phyloP scores from a whole-genome alignment of 371 early-diverging fungal species.

The Syncephalastrum sp. region DNA sequence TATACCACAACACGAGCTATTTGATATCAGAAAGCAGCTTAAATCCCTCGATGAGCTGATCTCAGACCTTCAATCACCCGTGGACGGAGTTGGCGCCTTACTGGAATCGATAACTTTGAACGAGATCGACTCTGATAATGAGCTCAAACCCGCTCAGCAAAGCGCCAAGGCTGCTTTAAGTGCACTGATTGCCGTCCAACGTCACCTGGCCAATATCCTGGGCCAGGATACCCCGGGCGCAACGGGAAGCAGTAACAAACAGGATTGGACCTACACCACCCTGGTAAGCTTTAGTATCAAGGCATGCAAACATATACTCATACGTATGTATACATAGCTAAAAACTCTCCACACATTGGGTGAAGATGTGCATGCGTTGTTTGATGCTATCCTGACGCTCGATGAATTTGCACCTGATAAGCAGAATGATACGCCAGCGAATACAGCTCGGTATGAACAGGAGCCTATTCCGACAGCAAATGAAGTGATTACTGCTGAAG shows the following conservation, averaged over 20 bases:
- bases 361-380: slow-evolving; percentile 20
- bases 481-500: too few relatives aligned
- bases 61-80: slow-evolving; percentile 19
- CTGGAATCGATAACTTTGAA: slow-evolving; percentile 40
- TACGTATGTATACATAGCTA: background rate
- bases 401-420: slow-evolving; percentile 42
- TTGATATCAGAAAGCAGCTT: slow-evolving; percentile 7
- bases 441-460: too few relatives aligned
- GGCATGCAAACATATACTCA: background rate
- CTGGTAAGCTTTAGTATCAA: slow-evolving; percentile 14
- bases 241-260: background rate
- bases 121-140: slow-evolving; percentile 43
- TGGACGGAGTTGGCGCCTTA: slow-evolving; percentile 31
- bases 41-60: slow-evolving; percentile 2
- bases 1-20: slow-evolving; percentile 6
- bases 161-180: slow-evolving; percentile 34
- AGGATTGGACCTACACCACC: slow-evolving; percentile 16
- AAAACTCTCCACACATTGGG: slow-evolving; percentile 8
- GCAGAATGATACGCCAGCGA: too few relatives aligned
- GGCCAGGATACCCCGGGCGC: slow-evolving; percentile 16
- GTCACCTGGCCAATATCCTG: too few relatives aligned
- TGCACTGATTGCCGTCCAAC: background rate
- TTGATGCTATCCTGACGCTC: slow-evolving; percentile 26
- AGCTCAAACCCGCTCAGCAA: slow-evolving; percentile 41
- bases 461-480: too few relatives aligned